Base-by-base conservation (phyloP, 164 flowering plant species). In the Warburgia ugandensis region DNA sequence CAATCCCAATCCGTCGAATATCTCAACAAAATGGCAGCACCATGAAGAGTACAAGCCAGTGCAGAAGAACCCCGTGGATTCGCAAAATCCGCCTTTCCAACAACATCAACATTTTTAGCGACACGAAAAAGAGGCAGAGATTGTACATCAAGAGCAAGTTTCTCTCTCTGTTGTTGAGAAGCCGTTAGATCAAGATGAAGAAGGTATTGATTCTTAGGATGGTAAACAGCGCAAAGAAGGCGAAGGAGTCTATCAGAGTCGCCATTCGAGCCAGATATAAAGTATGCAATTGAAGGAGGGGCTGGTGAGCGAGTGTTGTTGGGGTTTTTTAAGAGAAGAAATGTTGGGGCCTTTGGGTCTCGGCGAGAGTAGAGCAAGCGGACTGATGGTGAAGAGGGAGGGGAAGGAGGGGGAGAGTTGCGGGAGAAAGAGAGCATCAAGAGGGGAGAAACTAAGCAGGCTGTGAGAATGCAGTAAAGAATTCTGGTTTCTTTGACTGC, bases 271-370 rank as follows among this genome's bases (percentile, higher is more conserved):
- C 88, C 95, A 48, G 91, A 69, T 12, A 88, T 65, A 72, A 76
- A 64, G 73, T 83, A 92, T 37, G 98, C 96, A 14, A 92, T 50
- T 40, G 91, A 78, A 10, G 86, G 95, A 1, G 86, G 82, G 1
- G 76, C n/a, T 32, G 58, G 49, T 5, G 33, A 19, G 51, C 47
- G 7, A 17, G 47, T 22, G 63, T 29, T 27, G 50, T 35, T 14
- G 50, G 20, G 36, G 58, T 1, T n/a, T n/a, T n/a, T 6, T 49
- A 55, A 23, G 46, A 41, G 44, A 42, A 28, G 33, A 59, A 32
- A 40, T 50, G 44, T 17, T 30, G 44, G 48, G n/a, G 32, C 37
- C 42, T 29, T 16, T 22, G 43, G 46, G 26, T 20, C 32, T 27
- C 38, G 19, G 46, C 13, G 53, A 55, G 26, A 23, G 47, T 5